Percentiles rank a stretch among this genome's conserved stretches.
Conservation (phyloP, 2,329 filamentous ascomycete species). For the Sporothrix globosa region DNA sequence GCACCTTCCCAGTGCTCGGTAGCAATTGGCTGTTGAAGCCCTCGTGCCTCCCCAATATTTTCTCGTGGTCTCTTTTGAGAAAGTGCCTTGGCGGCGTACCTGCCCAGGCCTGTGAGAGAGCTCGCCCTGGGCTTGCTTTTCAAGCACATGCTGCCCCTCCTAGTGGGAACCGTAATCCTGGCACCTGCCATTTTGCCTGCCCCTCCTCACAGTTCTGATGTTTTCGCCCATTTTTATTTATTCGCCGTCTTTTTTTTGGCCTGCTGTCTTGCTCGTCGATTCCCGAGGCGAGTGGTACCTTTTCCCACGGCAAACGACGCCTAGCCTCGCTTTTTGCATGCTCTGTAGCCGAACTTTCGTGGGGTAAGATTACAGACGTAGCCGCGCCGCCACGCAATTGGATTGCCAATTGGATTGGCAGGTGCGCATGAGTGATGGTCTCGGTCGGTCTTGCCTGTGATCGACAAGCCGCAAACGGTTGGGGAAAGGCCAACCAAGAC, state of each 20-base stretch:
- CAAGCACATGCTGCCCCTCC: constrained; percentile 23
- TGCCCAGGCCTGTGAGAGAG: constrained; percentile 4
- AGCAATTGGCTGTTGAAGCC: background rate
- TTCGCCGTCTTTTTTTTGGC: background rate
- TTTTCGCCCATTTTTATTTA: background rate
- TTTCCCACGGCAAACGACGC: constrained; percentile 30
- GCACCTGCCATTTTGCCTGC: constrained; percentile 15
- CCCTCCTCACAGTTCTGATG: constrained; percentile 11
- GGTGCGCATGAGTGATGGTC: constrained; percentile 20
- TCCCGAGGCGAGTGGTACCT: constrained; percentile 28
- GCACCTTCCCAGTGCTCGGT: constrained; percentile 10
- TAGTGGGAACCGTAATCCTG: constrained; percentile 28
- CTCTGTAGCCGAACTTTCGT: constrained; percentile 28
- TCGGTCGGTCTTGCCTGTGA: constrained; percentile 13
- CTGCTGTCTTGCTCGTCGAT: constrained; percentile 20
- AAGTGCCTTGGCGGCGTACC: constrained; percentile 8
- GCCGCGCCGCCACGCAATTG: constrained; percentile 13
- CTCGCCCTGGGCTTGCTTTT: background rate
- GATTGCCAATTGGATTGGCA: constrained; percentile 12
- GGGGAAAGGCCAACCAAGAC: constrained; percentile 4
- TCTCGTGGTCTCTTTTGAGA: too few species aligned
- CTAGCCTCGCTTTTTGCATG: constrained; percentile 7
- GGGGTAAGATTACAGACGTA: constrained; percentile 18
- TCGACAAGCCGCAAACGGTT: constrained; percentile 16
- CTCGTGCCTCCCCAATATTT: background rate